These are phyloP conservation scores for Fusarium pseudograminearum DNA, from an alignment of 2,329 filamentous ascomycete species.

Conservation along the genomic window DNA sequence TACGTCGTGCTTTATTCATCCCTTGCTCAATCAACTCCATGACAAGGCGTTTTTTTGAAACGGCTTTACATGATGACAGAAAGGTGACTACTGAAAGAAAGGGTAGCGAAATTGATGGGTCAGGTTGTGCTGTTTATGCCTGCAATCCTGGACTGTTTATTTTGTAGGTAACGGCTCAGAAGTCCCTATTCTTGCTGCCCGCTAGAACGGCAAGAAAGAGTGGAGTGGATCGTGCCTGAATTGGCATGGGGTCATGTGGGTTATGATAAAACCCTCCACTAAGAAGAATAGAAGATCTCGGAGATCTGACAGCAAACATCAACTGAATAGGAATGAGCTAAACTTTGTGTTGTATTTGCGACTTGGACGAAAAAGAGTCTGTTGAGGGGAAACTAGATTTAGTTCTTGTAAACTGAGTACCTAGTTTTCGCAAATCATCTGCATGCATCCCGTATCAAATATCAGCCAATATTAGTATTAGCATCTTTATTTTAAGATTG, in stretches of 20 bases:
- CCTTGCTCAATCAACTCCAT: background rate
- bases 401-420: too few species aligned
- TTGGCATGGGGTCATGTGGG: constrained; percentile 8
- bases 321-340: background rate
- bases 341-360: background rate
- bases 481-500: constrained; percentile 14
- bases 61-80: background rate
- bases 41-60: constrained; percentile 14
- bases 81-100: background rate
- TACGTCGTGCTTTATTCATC: background rate
- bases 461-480: constrained; percentile 3
- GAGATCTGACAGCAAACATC: constrained; percentile 4
- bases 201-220: constrained; percentile 8
- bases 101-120: background rate
- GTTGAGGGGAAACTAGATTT: background rate
- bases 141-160: background rate
- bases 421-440: background rate
- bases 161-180: background rate
- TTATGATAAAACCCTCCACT: constrained; percentile 5
- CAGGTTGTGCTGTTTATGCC: background rate
- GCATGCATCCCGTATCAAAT: background rate
- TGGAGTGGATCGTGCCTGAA: constrained; percentile 8
- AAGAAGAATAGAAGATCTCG: constrained; percentile 1
- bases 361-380: background rate
- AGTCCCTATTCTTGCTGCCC: background rate